Evolutionary conservation across 2,329 filamentous ascomycete genomes (phyloP), one percentile per base, ranked within the genome.

Genomic region (Pleoardoris graminearum): DNA sequence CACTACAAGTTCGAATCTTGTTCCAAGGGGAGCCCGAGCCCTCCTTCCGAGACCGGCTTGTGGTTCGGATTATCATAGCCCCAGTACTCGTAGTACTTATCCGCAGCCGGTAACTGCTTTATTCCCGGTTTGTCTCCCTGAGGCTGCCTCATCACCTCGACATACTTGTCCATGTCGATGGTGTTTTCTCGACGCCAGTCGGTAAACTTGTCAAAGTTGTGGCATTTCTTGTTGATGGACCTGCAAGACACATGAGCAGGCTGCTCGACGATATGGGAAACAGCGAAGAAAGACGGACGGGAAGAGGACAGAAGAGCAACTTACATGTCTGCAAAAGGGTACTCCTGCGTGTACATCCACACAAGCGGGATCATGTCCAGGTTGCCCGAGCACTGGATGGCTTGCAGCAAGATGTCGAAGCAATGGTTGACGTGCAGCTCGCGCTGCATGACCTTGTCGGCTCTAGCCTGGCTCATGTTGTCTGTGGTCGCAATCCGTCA

Each of bases 41-140:
- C 57, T 14, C 55, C 55, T 14, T 58, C 48, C 32, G 48, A 35
- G 19, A 50, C 38, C n/a, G 52, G 30, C 30, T 55, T 56, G 23
- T 60, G 58, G 22, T 60, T 60, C 22, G 55, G 58, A 30, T 58
- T 58, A 10, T 60, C 58, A 29, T 54, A 58, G 1, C 58, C 53
- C 50, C 45, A 60, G 29, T 60, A 58, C 46, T 60, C 58, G 32
- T 58, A 60, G 19, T 60, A 58, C 39, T 58, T 50, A 44, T 60
- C 55, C 21, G 55, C 53, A 32, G 58, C 58, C 3, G 58, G 58
- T 2, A 44, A 43, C 43, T 60, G 53, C 36, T 60, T 58, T 17
- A 58, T 54, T 10, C 53, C 49, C 12, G 48, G 50, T 46, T 58
- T 55, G n/a, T 49, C 41, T 3, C 25, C 41, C 25, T 57, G 49